Evolutionary conservation across 2,329 filamentous ascomycete genomes (phyloP).

Genomic region (Cladosporium sp.): DNA sequence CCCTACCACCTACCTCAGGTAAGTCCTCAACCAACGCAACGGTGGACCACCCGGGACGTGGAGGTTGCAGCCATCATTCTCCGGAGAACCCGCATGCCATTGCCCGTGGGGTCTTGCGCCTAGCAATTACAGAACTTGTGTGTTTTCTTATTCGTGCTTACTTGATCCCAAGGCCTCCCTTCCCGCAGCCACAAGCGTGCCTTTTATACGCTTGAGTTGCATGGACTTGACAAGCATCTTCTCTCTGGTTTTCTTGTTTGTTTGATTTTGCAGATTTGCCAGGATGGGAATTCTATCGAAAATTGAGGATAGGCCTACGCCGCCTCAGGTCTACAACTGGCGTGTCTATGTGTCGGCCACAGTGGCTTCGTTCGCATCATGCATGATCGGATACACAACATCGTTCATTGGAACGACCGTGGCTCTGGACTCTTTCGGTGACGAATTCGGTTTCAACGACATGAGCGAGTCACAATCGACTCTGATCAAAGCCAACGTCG

Average conservation of each 20-base stretch:
- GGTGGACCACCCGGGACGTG: conserved; percentile 5
- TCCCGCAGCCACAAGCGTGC: conserved; percentile 11
- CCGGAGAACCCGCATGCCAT: conserved; percentile 10
- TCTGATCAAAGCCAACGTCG: conserved; percentile 53
- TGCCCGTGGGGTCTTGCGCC: conserved; percentile 13
- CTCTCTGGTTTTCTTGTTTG: neutral
- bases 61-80: conserved; percentile 4
- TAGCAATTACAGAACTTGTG: conserved; percentile 3
- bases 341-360: conserved; percentile 47
- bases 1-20: conserved; percentile 7
- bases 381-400: conserved; percentile 60
- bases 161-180: conserved; percentile 1
- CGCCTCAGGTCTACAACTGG: conserved; percentile 53
- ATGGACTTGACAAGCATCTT: neutral
- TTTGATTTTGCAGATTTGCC: neutral
- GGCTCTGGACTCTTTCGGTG: conserved; percentile 60
- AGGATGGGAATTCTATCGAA: conserved; percentile 11
- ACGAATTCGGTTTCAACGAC: conserved; percentile 58
- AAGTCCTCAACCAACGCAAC: conserved; percentile 3
- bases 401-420: conserved; percentile 74
- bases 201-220: neutral
- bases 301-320: conserved; percentile 40
- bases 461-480: conserved; percentile 5
- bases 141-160: conserved; percentile 5
- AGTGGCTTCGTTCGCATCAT: conserved; percentile 49